phyloP scores from a whole-genome alignment of 306 rosid genomes.

The Parietaria judaica region DNA sequence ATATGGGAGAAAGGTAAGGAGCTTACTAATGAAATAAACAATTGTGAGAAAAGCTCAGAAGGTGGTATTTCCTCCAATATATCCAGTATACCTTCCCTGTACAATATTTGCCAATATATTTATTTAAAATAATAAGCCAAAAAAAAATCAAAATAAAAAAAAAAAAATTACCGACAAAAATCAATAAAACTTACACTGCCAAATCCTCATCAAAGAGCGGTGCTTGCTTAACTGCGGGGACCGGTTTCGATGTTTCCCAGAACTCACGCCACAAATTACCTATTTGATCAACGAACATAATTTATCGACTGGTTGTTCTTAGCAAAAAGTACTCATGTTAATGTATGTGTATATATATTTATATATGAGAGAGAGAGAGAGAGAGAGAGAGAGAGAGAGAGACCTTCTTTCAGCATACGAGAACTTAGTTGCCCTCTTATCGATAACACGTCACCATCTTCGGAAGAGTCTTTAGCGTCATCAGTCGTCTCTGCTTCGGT shows the following conservation, averaged over 20 bases:
- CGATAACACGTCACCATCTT: conserved; percentile 35
- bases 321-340: neutral
- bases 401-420: conserved; percentile 97
- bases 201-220: conserved; percentile 97
- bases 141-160: conserved; percentile 7
- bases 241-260: conserved; percentile 88
- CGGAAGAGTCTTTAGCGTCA: conserved; percentile 42
- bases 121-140: neutral
- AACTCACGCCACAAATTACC: conserved; percentile 97
- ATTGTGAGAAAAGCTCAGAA: conserved; percentile 69
- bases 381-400: conserved; percentile 9
- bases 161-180: neutral
- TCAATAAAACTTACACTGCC: conserved; percentile 67
- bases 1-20: conserved; percentile 8
- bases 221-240: conserved; percentile 91
- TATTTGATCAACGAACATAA: conserved; percentile 19
- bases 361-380: neutral
- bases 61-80: conserved; percentile 70
- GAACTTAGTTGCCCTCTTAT: conserved; percentile 77
- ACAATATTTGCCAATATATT: conserved; percentile 18
- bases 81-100: conserved; percentile 88
- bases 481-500: conserved; percentile 46
- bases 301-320: neutral
- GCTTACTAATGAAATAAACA: conserved; percentile 87
- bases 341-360: neutral